phyloP scores from a whole-genome alignment of 2,329 filamentous ascomycete species.

The Diaporthe vaccinii region DNA sequence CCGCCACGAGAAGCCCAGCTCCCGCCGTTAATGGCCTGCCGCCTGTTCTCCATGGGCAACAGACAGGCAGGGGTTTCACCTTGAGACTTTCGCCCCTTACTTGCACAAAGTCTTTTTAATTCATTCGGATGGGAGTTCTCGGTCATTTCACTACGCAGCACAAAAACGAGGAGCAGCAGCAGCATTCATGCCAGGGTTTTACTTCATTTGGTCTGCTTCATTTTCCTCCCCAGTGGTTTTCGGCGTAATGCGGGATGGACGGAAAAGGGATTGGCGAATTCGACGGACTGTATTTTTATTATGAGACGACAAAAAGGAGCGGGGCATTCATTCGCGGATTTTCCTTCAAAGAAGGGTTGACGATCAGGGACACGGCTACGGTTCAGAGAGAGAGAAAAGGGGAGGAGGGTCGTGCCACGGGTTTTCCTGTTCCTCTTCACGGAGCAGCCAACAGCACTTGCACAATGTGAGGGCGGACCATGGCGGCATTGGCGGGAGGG shows the following conservation, averaged over 20 bases:
- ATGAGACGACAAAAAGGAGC: slow-evolving; percentile 20
- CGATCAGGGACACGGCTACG: slow-evolving; percentile 16
- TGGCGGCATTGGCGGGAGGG: not conserved
- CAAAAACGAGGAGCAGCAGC: not conserved
- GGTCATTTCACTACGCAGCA: slow-evolving; percentile 14
- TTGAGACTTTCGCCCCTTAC: not conserved
- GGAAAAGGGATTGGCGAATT: slow-evolving; percentile 24
- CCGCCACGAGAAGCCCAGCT: slow-evolving; percentile 48
- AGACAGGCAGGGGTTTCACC: not conserved
- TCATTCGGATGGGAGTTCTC: slow-evolving; percentile 27
- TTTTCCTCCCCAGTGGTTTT: slow-evolving; percentile 42
- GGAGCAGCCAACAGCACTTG: slow-evolving; percentile 15
- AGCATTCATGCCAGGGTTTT: slow-evolving; percentile 24
- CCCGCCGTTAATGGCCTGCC: slow-evolving; percentile 17
- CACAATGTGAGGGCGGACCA: not conserved
- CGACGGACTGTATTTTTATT: slow-evolving; percentile 32
- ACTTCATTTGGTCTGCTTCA: slow-evolving; percentile 31
- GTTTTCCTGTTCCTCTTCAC: not conserved
- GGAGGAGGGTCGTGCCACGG: not conserved
- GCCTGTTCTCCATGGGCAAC: not conserved
- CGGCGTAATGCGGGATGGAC: slow-evolving; percentile 41
- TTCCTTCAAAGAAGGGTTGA: slow-evolving; percentile 29
- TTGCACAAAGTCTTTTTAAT: slow-evolving; percentile 21
- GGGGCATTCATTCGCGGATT: slow-evolving; percentile 22
- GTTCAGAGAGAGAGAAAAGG: not conserved